phyloP scores from a whole-genome alignment of 805 yeast genomes.

The Kodamaea hsintzibuensis region DNA sequence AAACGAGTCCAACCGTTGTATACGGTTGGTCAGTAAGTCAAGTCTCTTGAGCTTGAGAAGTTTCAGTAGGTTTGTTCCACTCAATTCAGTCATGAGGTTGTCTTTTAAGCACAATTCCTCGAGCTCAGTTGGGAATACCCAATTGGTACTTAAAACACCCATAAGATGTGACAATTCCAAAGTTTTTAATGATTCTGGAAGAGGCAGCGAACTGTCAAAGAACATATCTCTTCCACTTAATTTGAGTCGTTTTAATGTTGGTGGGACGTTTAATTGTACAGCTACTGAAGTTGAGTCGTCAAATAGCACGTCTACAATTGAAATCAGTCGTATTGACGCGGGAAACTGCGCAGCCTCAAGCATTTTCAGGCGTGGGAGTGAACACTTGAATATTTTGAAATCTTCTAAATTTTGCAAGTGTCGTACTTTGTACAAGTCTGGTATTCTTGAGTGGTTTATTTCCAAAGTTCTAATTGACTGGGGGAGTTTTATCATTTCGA shows the following conservation, averaged over 20 bases:
- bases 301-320: background rate
- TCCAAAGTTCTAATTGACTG: background rate
- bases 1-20: background rate
- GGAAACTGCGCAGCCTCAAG: background rate
- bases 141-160: background rate
- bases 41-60: background rate
- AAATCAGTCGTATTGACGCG: background rate
- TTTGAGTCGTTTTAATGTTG: background rate
- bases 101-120: background rate
- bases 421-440: background rate
- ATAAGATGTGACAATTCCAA: background rate
- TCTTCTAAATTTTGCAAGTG: background rate
- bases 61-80: background rate
- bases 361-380: background rate
- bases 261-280: background rate
- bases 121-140: background rate
- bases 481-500: slow-evolving; percentile 3
- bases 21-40: background rate
- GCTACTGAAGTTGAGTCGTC: background rate
- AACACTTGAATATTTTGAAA: background rate
- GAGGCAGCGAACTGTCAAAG: background rate
- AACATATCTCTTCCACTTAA: background rate
- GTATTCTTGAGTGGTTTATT: background rate
- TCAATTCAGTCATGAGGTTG: background rate
- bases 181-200: background rate